Evolutionary conservation across 768 basidiomycete genomes (phyloP), one percentile per base, ranked within the genome.

Genomic region (Imleria badia): DNA sequence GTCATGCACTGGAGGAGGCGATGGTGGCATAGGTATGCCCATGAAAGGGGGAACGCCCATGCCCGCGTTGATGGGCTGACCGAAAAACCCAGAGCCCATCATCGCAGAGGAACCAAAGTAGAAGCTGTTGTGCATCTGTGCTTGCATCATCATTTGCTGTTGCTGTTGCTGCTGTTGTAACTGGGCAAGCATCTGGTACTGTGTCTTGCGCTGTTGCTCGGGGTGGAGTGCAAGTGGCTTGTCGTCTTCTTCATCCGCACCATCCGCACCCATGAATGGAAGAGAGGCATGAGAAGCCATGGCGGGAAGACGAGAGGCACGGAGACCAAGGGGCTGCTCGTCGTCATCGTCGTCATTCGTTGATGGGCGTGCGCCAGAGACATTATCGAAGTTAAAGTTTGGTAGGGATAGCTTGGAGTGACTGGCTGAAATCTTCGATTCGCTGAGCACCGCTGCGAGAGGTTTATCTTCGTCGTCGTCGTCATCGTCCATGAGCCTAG

Each of bases 131-230:
- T 86, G 84, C 75, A 90, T 75, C 62, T 91, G 91, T 35, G 87
- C 81, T 59, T 87, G 87, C 79, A 89, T 80, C 80, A 88, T 80
- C 73, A 89, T 78, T 64, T 83, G 81, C 53, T 84, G 82, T 68
- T 85, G 77, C 50, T 81, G 81, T 13, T 53, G 57, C 4, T 82
- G 80, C 54, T 82, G 81, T 67, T 83, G 84, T 40, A 70, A 63
- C 45, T 72, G 70, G 15, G 68, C 61, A 38, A 75, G 64, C 70
- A 78, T 73, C 44, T 75, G 68, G 55, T 74, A 73, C 61, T 80
- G 78, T n/a, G 86, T 84, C 56, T 82, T 81, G 51, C 87, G 83
- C 61, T 91, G 87, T 60, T 92, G 90, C 60, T 91, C 87, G 13
- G 88, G 88, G 65, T 89, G 88, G 55, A 86, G 72, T 3, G 80